Conservation (phyloP, 2,329 filamentous ascomycete genomes). For the Ceratocystis alfenasii region DNA sequence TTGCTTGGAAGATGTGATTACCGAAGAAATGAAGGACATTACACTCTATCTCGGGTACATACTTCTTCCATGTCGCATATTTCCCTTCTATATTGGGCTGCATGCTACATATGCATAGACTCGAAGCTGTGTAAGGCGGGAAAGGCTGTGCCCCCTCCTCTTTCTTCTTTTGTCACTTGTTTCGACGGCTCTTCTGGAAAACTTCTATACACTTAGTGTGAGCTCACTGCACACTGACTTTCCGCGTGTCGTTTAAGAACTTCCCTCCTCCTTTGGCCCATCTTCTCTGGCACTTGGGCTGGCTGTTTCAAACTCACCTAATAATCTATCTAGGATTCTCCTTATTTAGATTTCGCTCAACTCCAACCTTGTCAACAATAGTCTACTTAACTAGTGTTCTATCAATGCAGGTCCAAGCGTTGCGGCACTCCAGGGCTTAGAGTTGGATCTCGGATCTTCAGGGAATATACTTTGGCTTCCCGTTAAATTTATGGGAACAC, state of each 20-base stretch:
- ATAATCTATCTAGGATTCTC: too few species aligned
- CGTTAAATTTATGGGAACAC: too few species aligned
- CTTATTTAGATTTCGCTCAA: too few species aligned
- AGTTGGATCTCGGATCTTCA: too few species aligned
- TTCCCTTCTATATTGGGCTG: background rate
- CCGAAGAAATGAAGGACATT: background rate
- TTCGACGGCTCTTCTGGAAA: background rate
- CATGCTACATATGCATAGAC: background rate
- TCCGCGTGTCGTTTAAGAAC: background rate
- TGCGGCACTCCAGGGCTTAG: too few species aligned
- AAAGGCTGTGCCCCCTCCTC: background rate
- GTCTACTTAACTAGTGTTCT: too few species aligned
- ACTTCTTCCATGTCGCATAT: background rate
- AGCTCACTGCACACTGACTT: background rate
- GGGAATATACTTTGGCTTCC: too few species aligned
- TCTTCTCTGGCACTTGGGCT: background rate
- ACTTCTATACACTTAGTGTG: background rate
- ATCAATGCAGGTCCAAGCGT: too few species aligned
- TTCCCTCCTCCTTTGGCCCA: background rate
- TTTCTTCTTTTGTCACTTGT: background rate
- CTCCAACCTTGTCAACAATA: too few species aligned
- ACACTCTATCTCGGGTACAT: background rate
- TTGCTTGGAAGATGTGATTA: background rate
- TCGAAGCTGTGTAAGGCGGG: background rate
- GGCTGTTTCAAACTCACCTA: too few species aligned